These are phyloP conservation scores for Globisporangium uncinulatum DNA, from an alignment of 352 stramenopile genomes.

Conservation along the genomic window DNA sequence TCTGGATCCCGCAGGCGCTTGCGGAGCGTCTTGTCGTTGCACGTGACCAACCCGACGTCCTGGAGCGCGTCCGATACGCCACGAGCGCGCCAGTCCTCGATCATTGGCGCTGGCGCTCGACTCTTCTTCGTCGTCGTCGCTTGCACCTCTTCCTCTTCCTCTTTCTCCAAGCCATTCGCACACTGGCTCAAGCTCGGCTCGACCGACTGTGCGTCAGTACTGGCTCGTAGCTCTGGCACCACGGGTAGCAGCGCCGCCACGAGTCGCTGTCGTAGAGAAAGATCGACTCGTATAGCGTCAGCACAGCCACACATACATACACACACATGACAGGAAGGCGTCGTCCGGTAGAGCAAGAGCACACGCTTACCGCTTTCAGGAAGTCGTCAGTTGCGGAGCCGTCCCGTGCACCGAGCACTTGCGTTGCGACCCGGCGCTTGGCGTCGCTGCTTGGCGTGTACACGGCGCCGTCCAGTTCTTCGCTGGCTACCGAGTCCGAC, in stretches of 20 bases:
- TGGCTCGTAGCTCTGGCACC: background rate
- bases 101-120: background rate
- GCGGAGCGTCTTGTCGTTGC: constrained; percentile 18
- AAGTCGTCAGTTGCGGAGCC: constrained; percentile 28
- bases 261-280: constrained; percentile 7
- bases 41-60: constrained; percentile 49
- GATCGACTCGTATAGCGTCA: background rate
- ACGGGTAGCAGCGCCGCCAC: constrained; percentile 11
- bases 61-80: constrained; percentile 25
- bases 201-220: background rate
- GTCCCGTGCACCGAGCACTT: constrained; percentile 5
- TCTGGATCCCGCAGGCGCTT: constrained; percentile 20
- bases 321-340: background rate
- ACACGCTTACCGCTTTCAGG: constrained; percentile 34
- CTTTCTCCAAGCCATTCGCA: background rate
- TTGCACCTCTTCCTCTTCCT: background rate
- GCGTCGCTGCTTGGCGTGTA: constrained; percentile 8
- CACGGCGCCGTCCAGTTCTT: constrained; percentile 1
- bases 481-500: background rate
- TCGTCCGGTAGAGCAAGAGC: background rate
- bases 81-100: constrained; percentile 20
- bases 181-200: too few relatives aligned
- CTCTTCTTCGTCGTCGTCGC: background rate
- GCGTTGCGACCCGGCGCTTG: background rate
- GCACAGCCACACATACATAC: background rate